A percentile compares a stretch with the other conserved stretches of the same genome.
phyloP scores from a whole-genome alignment of 148 eudicot genomes.

The Pouteria glomerata region DNA sequence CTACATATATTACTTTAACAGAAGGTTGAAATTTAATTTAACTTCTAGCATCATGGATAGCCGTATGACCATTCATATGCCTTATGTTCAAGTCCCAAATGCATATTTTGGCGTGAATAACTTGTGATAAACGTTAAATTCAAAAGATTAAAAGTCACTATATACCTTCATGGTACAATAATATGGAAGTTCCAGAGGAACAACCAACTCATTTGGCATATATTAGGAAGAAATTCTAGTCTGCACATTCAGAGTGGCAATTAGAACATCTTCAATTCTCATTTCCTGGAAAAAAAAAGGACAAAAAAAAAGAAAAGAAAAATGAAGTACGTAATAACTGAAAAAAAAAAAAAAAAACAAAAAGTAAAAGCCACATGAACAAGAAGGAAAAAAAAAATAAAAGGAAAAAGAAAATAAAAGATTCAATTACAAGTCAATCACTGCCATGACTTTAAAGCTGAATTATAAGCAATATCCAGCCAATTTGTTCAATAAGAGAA shows the following conservation, averaged over 20 bases:
- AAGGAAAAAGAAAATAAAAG: background rate
- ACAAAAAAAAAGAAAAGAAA: too few relatives aligned
- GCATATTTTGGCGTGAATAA: background rate
- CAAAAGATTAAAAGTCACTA: background rate
- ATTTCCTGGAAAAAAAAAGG: too few relatives aligned
- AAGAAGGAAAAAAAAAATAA: background rate
- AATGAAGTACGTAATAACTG: background rate
- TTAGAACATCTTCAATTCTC: background rate
- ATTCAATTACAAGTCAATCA: background rate
- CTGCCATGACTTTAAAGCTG: background rate
- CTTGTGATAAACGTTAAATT: background rate
- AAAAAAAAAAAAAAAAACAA: too few relatives aligned
- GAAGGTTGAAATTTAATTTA: background rate
- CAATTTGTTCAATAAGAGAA: too few relatives aligned
- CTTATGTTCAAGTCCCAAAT: background rate
- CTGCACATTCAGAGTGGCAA: background rate
- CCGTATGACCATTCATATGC: background rate
- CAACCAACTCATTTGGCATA: background rate
- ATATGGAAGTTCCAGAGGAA: constrained; percentile 1
- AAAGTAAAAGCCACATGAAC: background rate
- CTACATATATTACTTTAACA: background rate
- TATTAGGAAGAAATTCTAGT: background rate
- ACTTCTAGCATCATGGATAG: background rate
- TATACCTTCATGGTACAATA: constrained; percentile 1
- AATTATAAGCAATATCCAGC: too few relatives aligned